Evolutionary conservation across 306 rosid species (phyloP), one percentile per base, ranked within the genome.

Genomic region (Mucuna pruriens): DNA sequence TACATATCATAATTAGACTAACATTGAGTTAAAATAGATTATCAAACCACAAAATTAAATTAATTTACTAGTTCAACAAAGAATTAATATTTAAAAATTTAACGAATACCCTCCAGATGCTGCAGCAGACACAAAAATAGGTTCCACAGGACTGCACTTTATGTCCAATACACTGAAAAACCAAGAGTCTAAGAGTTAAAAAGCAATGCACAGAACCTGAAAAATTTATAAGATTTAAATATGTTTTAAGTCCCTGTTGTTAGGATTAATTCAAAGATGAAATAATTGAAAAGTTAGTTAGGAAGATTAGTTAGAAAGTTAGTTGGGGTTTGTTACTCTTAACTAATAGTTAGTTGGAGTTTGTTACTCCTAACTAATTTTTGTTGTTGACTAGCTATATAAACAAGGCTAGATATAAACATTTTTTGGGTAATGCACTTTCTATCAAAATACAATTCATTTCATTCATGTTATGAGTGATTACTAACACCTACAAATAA

Each of bases 141-240:
- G 92, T 80, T 93, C 99, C 73, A 95, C 95, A 33, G 97, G 99
- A 84, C 99, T 95, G 92, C 97, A 93, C 86, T 93, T 95, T 85
- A 95, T 85, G 84, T 95, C 99, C 97, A 93, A 85, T 34, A 95
- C 92, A 79, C 97, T 93, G 97, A 60, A 86, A 68, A 82, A 80
- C 38, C 52, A 61, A 12, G 74, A 55, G 75, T 71, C 22, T 57
- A 49, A 79, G 67, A 36, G 49, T 69, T 20, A 63, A 67, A 42
- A 81, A 42, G 29, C 23, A 76, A 75, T 46, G 77, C 57, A 77
- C 42, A 68, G 54, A 42, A 29, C 71, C 67, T 9, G 71, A 61
- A 71, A 80, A 70, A 5, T 17, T 26, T 19, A 46, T 57, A 40
- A 52, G 69, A 12, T 16, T 48, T 31, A 75, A 62, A 33, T 16